Base-by-base conservation (phyloP, 306 rosid species). In the Carpinus viminea region DNA sequence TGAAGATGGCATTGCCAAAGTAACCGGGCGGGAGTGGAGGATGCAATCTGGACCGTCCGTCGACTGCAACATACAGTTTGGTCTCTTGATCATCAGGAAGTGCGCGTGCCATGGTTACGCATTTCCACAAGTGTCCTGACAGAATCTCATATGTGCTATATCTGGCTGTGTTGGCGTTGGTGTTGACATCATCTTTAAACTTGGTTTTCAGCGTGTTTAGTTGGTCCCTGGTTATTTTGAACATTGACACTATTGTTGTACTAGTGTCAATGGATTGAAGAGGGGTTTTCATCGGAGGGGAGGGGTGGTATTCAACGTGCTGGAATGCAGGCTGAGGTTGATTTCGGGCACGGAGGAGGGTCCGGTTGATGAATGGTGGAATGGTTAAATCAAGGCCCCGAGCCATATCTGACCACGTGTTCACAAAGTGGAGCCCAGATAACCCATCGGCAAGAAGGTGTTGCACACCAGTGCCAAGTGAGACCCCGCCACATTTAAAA, bases 401-500 rank as follows among this genome's bases (percentile, higher is more conserved):
- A 28, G 97, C 93, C 81, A 95, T 86, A 74, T 95, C 98, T 8
- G 98, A 87, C 98, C 98, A 95, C 28, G 98, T 68, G 43, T 92
- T 95, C 53, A 92, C 84, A 41, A 91, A 95, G 78, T 92, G 98
- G 36, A 95, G 93, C n/a, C 97, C 98, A 31, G 98, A 84, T 72
- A 84, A 89, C 18, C 98, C 98, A 79, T 95, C 98, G 3, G 91
- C 98, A 10, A 13, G 95, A 26, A 88, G 92, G 76, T 95, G 97
- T 55, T 95, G 92, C 96, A 91, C 88, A 0, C 95, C 98, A 18
- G 92, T 95, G 10, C 98, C 98, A 8, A 95, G 87, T 4, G 98
- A 95, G 0, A 90, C 96, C 28, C 98, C 98, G 17, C 98, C 97
- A 71, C 98, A 95, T 84, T 92, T 90, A 70, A 95, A 95, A 78